Base-by-base conservation (phyloP, 495 filamentous ascomycete species). In the Tetracladium setigerum region DNA sequence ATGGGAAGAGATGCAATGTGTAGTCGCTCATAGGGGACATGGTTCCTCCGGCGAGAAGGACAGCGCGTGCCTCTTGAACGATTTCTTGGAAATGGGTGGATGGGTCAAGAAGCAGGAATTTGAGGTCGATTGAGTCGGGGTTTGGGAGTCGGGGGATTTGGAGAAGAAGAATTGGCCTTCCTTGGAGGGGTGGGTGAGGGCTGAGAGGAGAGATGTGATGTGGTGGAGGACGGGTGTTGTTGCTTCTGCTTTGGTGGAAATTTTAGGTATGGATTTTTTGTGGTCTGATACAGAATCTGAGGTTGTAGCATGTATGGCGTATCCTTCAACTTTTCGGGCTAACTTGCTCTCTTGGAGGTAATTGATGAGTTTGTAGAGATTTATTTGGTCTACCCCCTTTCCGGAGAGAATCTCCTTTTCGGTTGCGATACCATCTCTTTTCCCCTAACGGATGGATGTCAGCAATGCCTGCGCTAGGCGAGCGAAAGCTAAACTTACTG, bases 11-110 rank as follows among this genome's bases (percentile, higher is more conserved):
- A 55, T 95, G 84, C 5, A 81, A 74, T 41, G 73, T 77, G 62
- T 95, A 97, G 61, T 96, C 92, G 18, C 81, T 76, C 74, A 98
- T 92, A 2, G 94, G 92, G 32, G 90, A 94, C 94, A 98, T 98
- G 8, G 92, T 98, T 2, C 92, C 92, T 43, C 92, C 92, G 11
- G 89, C 94, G 13, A 98, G 67, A 39, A 98, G 86, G 2, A 97
- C 87, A 3, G 92, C 86, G 41, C 88, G 73, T 7, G 91, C 89
- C 54, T 89, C 81, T 38, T 87, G 80, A 1, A 92, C 88, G 57
- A 97, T 83, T 33, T 87, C 84, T 15, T 82, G 83, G 64, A 98
- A 98, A 54, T 94, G 86, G 60, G 89, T 78, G 1, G 89, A 89
- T 15, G 92, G 94, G 48, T 95, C 90, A n/a, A 98, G 78, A 12